Percentiles rank a stretch among this genome's conserved stretches.
phyloP scores from a whole-genome alignment of 176 grass and related monocot genomes.

The Triticum aestivum region IWGSC_CS_RefSeq_v2.1 NC_057796.1:44053313-44053812 shows the following conservation, averaged over 20 bases:
- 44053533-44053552: constrained; percentile 54
- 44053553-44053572: constrained; percentile 12
- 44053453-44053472: constrained; percentile 14
- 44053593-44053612: constrained; percentile 60
- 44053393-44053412: constrained; percentile 46
- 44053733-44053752: neutral
- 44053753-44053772: neutral
- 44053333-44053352: constrained; percentile 48
- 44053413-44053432: constrained; percentile 14
- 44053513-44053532: constrained; percentile 65
- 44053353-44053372: constrained; percentile 36
- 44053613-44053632: constrained; percentile 84
- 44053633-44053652: constrained; percentile 63
- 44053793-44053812: constrained; percentile 30
- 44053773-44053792: constrained; percentile 2
- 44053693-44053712: constrained; percentile 48
- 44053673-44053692: constrained; percentile 2
- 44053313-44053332: neutral
- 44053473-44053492: constrained; percentile 42
- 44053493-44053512: constrained; percentile 25
- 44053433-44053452: neutral
- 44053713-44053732: neutral
- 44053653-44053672: constrained; percentile 52
- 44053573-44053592: constrained; percentile 14
- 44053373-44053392: constrained; percentile 54